Conservation (phyloP, 2,329 filamentous ascomycete genomes). For the Fusarium illudens region DNA sequence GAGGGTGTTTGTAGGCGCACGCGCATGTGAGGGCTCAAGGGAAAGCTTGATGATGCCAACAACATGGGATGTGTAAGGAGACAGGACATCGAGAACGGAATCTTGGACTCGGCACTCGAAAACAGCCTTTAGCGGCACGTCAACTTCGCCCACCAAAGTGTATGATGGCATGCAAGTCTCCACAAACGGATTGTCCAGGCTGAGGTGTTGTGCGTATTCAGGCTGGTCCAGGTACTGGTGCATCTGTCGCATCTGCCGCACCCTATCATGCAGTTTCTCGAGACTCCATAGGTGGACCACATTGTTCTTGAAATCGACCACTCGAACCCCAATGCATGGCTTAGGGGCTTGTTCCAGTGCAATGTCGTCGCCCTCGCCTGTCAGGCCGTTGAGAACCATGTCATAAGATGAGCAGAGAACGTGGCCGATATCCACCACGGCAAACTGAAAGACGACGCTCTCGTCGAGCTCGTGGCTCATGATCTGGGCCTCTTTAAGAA, state of each 20-base stretch:
- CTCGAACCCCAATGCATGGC: constrained; percentile 88
- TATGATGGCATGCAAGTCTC: constrained; percentile 92
- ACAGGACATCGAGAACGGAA: constrained; percentile 88
- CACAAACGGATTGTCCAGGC: constrained; percentile 90
- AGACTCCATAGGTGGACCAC: constrained; percentile 95
- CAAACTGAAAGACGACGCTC: constrained; percentile 92
- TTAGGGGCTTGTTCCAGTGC: constrained; percentile 83
- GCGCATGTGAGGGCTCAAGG: constrained; percentile 90
- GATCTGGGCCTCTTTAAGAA: constrained; percentile 93
- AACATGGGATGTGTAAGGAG: constrained; percentile 89
- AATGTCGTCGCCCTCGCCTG: constrained; percentile 82
- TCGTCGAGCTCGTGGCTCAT: constrained; percentile 98
- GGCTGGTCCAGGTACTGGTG: constrained; percentile 96
- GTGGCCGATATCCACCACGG: constrained; percentile 88
- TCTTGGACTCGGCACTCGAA: constrained; percentile 96
- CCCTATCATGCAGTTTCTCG: constrained; percentile 86
- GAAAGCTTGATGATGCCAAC: constrained; percentile 91
- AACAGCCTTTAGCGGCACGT: constrained; percentile 90
- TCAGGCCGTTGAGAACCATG: constrained; percentile 90
- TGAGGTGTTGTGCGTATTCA: constrained; percentile 92
- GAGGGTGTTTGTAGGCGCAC: constrained; percentile 88
- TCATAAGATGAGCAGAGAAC: constrained; percentile 94
- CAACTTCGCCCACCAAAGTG: constrained; percentile 89
- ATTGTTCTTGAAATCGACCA: constrained; percentile 87
- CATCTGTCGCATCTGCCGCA: constrained; percentile 94